Conservation (phyloP, 306 rosid species). For the Malus orientalis region DNA sequence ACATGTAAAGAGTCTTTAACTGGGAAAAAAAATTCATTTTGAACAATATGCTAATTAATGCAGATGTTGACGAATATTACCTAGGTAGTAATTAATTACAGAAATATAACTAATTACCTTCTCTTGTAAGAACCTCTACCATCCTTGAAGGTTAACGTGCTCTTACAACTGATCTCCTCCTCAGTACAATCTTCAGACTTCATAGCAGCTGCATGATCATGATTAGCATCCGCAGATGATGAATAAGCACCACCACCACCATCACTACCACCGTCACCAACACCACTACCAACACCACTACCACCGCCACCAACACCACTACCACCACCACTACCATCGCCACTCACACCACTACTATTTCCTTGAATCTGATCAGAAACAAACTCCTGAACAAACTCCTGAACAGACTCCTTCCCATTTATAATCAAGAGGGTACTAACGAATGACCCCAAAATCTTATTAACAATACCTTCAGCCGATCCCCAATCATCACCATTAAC, state of each 20-base stretch:
- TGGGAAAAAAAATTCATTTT: not conserved
- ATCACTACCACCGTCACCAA: no score
- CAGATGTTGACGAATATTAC: not conserved
- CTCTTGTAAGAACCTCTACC: conserved; percentile 54
- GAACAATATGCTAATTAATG: not conserved
- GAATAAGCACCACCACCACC: not conserved
- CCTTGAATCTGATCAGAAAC: conserved; percentile 1
- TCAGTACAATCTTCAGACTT: conserved; percentile 13
- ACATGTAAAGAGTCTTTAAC: not conserved
- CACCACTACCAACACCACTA: no score
- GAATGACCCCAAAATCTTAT: conserved; percentile 34
- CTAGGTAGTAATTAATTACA: not conserved
- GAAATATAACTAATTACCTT: conserved; percentile 25
- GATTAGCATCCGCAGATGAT: not conserved
- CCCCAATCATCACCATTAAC: not conserved
- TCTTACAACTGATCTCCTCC: conserved; percentile 26
- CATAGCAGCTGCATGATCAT: not conserved
- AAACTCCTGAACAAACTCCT: not conserved
- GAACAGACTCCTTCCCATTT: not conserved
- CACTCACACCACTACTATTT: not conserved
- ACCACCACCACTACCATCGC: no score
- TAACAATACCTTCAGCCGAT: conserved; percentile 27
- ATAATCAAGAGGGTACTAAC: conserved; percentile 30
- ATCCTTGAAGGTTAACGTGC: conserved; percentile 20
- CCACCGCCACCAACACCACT: not conserved